These are phyloP conservation scores for Fusarium domesticum DNA, from an alignment of 2,329 filamentous ascomycete genomes.

Conservation along the genomic window DNA sequence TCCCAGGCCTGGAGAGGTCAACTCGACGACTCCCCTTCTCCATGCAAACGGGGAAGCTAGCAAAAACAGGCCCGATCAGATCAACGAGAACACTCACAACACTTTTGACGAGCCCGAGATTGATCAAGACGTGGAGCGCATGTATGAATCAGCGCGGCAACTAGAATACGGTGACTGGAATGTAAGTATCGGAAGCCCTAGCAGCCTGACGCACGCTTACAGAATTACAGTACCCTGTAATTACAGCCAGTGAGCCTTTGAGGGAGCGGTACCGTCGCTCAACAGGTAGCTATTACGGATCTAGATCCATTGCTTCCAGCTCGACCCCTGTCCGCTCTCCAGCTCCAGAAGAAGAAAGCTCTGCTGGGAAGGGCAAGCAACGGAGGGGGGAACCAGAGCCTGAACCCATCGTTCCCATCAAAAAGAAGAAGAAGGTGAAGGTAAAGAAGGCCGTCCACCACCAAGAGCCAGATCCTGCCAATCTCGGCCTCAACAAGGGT, in stretches of 20 bases:
- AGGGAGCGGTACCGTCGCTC: constrained; percentile 60
- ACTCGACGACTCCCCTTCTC: constrained; percentile 56
- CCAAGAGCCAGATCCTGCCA: constrained; percentile 30
- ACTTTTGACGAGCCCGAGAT: constrained; percentile 52
- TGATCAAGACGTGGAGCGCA: constrained; percentile 67
- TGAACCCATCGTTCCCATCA: constrained; percentile 35
- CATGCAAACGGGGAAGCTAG: constrained; percentile 46
- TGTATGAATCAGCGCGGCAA: constrained; percentile 68
- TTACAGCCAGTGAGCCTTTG: constrained; percentile 73
- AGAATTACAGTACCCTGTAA: constrained; percentile 75
- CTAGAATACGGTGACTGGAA: constrained; percentile 92
- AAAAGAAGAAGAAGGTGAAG: constrained; percentile 37
- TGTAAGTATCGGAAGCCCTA: constrained; percentile 48
- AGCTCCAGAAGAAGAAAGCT: constrained; percentile 8
- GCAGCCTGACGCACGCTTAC: neutral
- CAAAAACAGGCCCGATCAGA: constrained; percentile 36
- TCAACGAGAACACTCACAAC: constrained; percentile 41
- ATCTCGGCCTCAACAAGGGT: constrained; percentile 27
- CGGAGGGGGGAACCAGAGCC: constrained; percentile 19
- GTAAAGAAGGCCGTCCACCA: constrained; percentile 36
- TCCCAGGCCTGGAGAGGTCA: constrained; percentile 68
- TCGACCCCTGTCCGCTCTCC: constrained; percentile 23
- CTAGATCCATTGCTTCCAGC: constrained; percentile 27
- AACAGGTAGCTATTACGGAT: constrained; percentile 29
- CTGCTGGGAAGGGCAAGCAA: constrained; percentile 25